phyloP scores from a whole-genome alignment of 2,329 filamentous ascomycete genomes.

The Beauveria varroae region DNA sequence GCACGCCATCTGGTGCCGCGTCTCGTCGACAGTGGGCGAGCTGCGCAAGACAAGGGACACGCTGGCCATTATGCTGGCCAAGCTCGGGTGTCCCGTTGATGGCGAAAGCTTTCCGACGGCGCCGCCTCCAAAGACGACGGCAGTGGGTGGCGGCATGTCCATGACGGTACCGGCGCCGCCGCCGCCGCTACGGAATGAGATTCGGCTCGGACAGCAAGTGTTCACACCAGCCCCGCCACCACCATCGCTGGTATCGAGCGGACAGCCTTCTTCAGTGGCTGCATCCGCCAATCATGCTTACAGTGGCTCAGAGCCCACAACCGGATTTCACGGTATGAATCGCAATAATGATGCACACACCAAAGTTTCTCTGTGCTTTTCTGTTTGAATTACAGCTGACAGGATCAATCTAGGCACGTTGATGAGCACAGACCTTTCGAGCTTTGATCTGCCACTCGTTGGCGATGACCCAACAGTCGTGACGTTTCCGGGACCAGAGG shows the following conservation, averaged over 20 bases:
- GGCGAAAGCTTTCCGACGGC: not conserved
- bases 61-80: constrained; percentile 37
- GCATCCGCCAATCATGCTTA: not conserved
- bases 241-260: constrained; percentile 1
- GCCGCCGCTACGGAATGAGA: constrained; percentile 1
- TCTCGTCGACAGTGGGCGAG: constrained; percentile 30
- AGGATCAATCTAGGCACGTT: not conserved
- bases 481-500: constrained; percentile 4
- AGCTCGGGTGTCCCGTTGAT: constrained; percentile 28
- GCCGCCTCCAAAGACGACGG: not conserved
- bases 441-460: not conserved
- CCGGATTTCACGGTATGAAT: not conserved
- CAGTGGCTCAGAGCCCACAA: not conserved
- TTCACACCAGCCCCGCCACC: not conserved
- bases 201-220: not conserved
- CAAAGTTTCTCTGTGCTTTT: not conserved
- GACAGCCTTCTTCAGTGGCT: not conserved
- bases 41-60: constrained; percentile 39
- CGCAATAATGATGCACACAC: not conserved
- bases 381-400: not conserved
- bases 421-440: not conserved
- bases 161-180: not conserved
- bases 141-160: not conserved
- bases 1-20: constrained; percentile 35
- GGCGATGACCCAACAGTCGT: not conserved